A percentile compares a stretch with the other conserved stretches of the same genome.
Conservation (phyloP, 2,329 filamentous ascomycete species). For the Aspergillus spinulosporus region DNA sequence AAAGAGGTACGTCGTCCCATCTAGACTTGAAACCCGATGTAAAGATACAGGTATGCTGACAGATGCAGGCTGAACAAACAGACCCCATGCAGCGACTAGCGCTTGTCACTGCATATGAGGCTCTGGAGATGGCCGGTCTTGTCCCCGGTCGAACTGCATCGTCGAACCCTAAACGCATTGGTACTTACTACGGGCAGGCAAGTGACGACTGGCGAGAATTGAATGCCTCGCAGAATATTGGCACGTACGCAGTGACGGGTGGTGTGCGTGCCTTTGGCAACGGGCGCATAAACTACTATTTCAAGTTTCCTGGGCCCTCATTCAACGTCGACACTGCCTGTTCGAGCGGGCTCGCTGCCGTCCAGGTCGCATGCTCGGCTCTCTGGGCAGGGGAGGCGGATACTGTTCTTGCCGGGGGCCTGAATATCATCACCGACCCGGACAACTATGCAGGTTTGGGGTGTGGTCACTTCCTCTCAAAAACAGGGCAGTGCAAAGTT, state of each 20-base stretch:
- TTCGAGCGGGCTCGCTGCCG: conserved; percentile 61
- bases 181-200: conserved; percentile 71
- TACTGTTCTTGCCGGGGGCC: conserved; percentile 74
- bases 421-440: conserved; percentile 71
- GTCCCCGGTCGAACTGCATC: conserved; percentile 68
- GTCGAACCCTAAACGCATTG: conserved; percentile 61
- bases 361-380: conserved; percentile 69
- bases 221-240: conserved; percentile 68
- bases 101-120: conserved; percentile 75
- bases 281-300: conserved; percentile 71
- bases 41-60: neutral
- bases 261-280: conserved; percentile 61
- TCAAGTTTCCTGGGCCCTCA: conserved; percentile 71
- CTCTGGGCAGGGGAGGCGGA: conserved; percentile 74
- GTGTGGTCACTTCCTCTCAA: conserved; percentile 44
- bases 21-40: neutral
- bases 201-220: conserved; percentile 66
- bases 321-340: conserved; percentile 74
- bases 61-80: conserved; percentile 66
- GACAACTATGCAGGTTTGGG: conserved; percentile 74
- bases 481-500: conserved; percentile 50
- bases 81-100: conserved; percentile 78
- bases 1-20: conserved; percentile 45
- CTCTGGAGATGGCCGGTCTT: conserved; percentile 75
- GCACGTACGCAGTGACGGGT: conserved; percentile 65